These are phyloP conservation scores for Penicillium paneum DNA, from an alignment of 2,329 filamentous ascomycete species.

Conservation along the genomic window DNA sequence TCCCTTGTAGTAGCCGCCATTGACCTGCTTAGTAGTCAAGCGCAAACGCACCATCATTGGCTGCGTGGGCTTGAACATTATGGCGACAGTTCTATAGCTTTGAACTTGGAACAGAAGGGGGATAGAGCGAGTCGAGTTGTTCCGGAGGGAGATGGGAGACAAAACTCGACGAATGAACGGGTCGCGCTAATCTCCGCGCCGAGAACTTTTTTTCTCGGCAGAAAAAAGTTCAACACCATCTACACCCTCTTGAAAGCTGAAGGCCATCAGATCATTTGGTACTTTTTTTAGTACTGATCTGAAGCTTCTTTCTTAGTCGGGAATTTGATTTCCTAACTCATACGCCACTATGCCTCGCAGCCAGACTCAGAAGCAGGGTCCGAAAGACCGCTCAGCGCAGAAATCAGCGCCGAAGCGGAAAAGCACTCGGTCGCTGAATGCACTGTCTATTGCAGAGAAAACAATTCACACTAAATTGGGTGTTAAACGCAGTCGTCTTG, in stretches of 20 bases:
- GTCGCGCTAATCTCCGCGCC: conserved; percentile 33
- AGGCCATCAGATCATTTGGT: conserved; percentile 8
- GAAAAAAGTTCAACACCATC: conserved; percentile 27
- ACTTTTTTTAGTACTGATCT: conserved; percentile 1
- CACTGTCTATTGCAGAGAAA: conserved; percentile 62
- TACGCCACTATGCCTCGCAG: conserved; percentile 40
- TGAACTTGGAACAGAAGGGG: not conserved
- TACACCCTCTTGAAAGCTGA: conserved; percentile 13
- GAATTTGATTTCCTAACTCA: conserved; percentile 1
- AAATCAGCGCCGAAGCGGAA: conserved; percentile 50
- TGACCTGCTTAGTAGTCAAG: conserved; percentile 89
- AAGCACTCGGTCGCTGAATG: conserved; percentile 53
- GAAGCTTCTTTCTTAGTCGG: conserved; percentile 1
- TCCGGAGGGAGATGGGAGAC: conserved; percentile 6
- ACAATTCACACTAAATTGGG: conserved; percentile 53
- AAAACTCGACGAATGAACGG: conserved; percentile 21
- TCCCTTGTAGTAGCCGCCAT: conserved; percentile 96
- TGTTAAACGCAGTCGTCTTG: conserved; percentile 57
- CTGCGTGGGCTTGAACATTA: conserved; percentile 45
- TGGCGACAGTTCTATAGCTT: conserved; percentile 11
- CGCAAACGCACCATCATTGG: conserved; percentile 68
- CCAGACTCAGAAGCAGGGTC: conserved; percentile 40
- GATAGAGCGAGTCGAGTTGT: conserved; percentile 22
- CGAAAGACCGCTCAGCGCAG: conserved; percentile 37
- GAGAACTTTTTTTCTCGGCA: conserved; percentile 35